phyloP scores from a whole-genome alignment of 73 alveolate species.

The Blepharisma stoltei region DNA sequence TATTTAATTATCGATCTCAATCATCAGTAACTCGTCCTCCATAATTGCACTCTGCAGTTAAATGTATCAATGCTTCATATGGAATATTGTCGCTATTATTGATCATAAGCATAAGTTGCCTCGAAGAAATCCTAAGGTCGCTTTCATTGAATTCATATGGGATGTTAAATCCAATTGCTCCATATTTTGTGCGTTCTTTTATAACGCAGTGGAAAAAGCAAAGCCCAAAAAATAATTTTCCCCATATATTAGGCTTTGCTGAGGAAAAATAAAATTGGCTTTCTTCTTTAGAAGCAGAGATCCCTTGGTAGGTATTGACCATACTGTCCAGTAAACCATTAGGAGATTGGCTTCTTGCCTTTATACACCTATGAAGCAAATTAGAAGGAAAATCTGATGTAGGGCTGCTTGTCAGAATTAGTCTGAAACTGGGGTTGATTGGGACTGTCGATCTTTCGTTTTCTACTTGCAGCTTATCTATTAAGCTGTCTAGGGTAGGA shows the following conservation, averaged over 20 bases:
- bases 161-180: slow-evolving; percentile 99
- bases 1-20: too few relatives aligned
- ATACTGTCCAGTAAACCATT: slow-evolving; percentile 80
- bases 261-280: slow-evolving; percentile 58
- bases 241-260: slow-evolving; percentile 59
- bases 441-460: slow-evolving; percentile 61
- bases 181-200: slow-evolving; percentile 98
- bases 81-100: slow-evolving; percentile 82
- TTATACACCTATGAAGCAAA: slow-evolving; percentile 69
- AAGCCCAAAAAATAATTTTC: slow-evolving; percentile 57
- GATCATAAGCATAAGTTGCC: slow-evolving; percentile 80
- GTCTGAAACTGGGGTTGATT: slow-evolving; percentile 75
- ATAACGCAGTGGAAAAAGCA: slow-evolving; percentile 87
- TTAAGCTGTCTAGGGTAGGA: slow-evolving; percentile 92
- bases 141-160: slow-evolving; percentile 96
- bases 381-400: slow-evolving; percentile 75
- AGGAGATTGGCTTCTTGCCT: slow-evolving; percentile 91
- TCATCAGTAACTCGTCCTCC: slow-evolving; percentile 99
- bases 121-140: slow-evolving; percentile 88
- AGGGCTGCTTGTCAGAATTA: slow-evolving; percentile 74
- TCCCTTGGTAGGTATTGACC: slow-evolving; percentile 62
- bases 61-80: slow-evolving; percentile 85
- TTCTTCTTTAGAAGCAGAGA: slow-evolving; percentile 63
- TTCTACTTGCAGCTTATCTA: slow-evolving; percentile 72
- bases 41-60: slow-evolving; percentile 94